Evolutionary conservation across 179 eudicot species (phyloP), one percentile per base, ranked within the genome.

Genomic region (Carnegiea gigantea): DNA sequence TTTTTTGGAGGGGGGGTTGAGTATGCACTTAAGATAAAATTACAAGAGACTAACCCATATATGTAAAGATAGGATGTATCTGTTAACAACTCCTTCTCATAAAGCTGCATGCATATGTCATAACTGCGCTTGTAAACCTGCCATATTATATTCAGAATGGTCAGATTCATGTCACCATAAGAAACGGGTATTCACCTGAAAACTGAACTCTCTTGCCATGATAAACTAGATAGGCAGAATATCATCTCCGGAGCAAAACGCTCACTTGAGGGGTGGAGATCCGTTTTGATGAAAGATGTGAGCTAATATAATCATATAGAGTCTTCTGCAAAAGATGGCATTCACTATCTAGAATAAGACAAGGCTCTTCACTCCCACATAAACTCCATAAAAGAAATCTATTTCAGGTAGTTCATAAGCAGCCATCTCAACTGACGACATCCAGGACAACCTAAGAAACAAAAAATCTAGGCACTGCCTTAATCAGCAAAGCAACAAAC

Each of bases 81-180:
- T 17, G 97, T 93, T 79, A 93, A 78, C 28, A 96, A 86, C 86
- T 95, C 99, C 89, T 95, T 96, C 72, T 96, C 95, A 83, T 96
- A 96, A 78, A 96, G 92, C 82, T 91, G 95, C 88, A 89, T 86
- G 89, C 98, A 95, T 82, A 95, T 57, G 79, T 93, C 95, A 83
- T 88, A 90, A 88, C 99, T 95, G 82, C 97, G 92, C 85, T 89
- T 79, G 87, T 95, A 95, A 48, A 96, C 99, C 99, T 96, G 92
- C 70, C 70, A 77, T n/a, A 73, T 14, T 40, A 49, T 20, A 78
- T 59, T 18, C 54, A 21, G 23, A 44, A 70, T 36, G 51, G 36
- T 76, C 24, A 78, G 64, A 51, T 46, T 75, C 78, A 49, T 9
- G 28, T 67, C 20, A 81, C 49, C 15, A 68, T 14, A 46, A 11